Evolutionary conservation across 139 green algal species (phyloP).

Genomic region (Micractinium sp.): DNA sequence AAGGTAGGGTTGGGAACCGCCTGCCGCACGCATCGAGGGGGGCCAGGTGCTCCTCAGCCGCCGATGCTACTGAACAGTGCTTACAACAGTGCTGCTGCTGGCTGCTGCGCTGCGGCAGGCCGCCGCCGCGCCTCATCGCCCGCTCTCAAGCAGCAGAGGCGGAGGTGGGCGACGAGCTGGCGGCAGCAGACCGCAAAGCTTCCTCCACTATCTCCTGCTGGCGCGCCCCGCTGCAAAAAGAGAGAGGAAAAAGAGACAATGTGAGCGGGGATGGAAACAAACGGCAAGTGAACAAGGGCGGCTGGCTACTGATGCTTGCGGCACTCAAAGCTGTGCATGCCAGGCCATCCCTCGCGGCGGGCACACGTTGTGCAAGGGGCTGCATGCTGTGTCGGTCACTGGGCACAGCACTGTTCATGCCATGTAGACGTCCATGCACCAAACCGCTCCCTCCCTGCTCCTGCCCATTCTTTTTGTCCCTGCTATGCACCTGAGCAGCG

Average conservation of each 20-base stretch:
- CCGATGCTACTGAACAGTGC: not conserved
- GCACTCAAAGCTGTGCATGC: not conserved
- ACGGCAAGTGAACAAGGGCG: not conserved
- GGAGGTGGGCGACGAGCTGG: not conserved
- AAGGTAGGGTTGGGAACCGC: no score
- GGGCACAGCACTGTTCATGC: no score
- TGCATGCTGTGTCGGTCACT: no score
- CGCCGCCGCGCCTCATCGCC: not conserved
- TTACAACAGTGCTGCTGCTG: not conserved
- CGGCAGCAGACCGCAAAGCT: not conserved
- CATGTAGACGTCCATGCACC: no score
- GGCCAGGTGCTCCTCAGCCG: not conserved
- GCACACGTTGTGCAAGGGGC: no score
- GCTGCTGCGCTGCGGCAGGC: not conserved
- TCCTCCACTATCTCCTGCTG: slow-evolving; percentile 14
- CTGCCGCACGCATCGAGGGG: no score
- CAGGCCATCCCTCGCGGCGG: no score
- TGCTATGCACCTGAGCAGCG: slow-evolving; percentile 20
- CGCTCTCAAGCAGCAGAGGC: not conserved
- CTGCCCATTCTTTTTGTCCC: not conserved
- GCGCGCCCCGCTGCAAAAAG: slow-evolving; percentile 19
- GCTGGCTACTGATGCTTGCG: no score
- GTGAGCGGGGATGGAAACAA: not conserved
- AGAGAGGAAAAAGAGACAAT: not conserved
- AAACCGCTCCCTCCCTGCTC: not conserved